Conservation (phyloP, 495 filamentous ascomycete genomes). For the Trichoderma asperelloides region DNA sequence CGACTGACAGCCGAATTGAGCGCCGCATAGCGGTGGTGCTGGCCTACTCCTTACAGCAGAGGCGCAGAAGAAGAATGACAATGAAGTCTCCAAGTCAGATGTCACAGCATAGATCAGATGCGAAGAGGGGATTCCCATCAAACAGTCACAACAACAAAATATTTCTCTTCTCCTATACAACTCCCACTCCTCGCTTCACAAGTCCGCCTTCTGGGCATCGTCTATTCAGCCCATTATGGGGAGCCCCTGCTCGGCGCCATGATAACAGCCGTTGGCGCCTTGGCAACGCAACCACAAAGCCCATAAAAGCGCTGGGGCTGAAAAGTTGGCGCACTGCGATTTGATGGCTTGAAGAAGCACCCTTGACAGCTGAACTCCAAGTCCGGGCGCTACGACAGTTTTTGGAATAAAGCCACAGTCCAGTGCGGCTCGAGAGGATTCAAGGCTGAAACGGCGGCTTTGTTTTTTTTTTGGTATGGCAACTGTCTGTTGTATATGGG, state of each 20-base stretch:
- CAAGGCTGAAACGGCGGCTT: not conserved
- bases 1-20: not conserved
- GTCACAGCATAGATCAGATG: not conserved
- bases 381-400: not conserved
- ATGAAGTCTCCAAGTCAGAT: not conserved
- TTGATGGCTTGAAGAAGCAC: not conserved
- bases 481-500: not conserved
- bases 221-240: not conserved
- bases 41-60: not conserved
- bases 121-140: not conserved
- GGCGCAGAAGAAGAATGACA: not conserved
- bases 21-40: not conserved
- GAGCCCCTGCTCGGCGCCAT: not conserved
- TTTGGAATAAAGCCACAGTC: not conserved
- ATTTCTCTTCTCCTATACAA: not conserved
- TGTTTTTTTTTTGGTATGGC: not conserved
- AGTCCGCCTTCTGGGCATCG: not conserved
- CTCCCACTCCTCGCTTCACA: not conserved
- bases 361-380: constrained; percentile 2
- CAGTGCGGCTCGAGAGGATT: not conserved
- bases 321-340: not conserved
- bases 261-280: not conserved
- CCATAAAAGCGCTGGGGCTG: not conserved
- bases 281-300: not conserved
- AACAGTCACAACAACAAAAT: not conserved